Conservation (phyloP, 306 rosid genomes). For the Rubus parviflorus region DNA sequence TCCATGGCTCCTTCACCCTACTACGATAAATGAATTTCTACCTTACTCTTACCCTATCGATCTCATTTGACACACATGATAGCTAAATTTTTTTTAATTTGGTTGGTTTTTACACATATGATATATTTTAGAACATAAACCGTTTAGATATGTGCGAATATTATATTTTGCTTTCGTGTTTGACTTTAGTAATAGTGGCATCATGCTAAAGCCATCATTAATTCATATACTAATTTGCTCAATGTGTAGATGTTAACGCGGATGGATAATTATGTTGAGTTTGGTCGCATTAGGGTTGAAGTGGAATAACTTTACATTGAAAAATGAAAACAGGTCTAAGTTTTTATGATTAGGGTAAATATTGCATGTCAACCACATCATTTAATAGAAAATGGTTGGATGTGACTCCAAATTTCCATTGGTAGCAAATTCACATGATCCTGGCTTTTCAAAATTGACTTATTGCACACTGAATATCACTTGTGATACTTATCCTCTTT, state of each 20-base stretch:
- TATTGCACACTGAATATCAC: neutral
- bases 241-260: neutral
- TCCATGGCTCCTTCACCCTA: too few species aligned
- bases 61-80: too few species aligned
- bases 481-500: neutral
- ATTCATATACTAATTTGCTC: neutral
- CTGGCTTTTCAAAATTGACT: neutral
- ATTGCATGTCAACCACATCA: neutral
- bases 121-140: too few species aligned
- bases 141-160: too few species aligned
- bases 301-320: neutral
- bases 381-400: neutral
- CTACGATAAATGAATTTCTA: too few species aligned
- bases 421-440: neutral
- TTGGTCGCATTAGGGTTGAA: neutral
- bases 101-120: too few species aligned
- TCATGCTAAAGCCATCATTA: neutral
- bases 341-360: neutral
- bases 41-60: too few species aligned
- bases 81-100: too few species aligned
- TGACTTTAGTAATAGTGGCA: neutral
- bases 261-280: neutral
- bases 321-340: neutral
- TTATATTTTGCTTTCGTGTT: neutral
- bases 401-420: neutral